These are phyloP conservation scores for Thelonectria olida DNA, from an alignment of 2,329 filamentous ascomycete genomes.

Conservation along the genomic window DNA sequence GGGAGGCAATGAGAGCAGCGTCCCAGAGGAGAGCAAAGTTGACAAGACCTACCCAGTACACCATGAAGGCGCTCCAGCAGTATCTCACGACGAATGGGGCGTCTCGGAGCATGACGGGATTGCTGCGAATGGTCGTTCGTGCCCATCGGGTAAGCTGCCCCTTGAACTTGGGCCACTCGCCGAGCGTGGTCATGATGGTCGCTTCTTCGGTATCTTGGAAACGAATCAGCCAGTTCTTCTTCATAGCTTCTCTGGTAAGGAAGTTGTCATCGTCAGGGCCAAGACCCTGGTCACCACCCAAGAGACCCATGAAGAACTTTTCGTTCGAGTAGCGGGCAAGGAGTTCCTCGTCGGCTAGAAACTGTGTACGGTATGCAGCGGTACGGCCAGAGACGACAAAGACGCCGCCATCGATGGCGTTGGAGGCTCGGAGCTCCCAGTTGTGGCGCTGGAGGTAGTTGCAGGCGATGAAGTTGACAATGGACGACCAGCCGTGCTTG, in stretches of 20 bases:
- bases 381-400: slow-evolving; percentile 68
- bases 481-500: slow-evolving; percentile 40
- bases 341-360: slow-evolving; percentile 57
- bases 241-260: slow-evolving; percentile 62
- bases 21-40: slow-evolving; percentile 68
- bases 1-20: slow-evolving; percentile 47
- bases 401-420: slow-evolving; percentile 65
- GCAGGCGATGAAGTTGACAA: slow-evolving; percentile 66
- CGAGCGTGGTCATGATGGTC: slow-evolving; percentile 62
- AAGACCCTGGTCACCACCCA: slow-evolving; percentile 48
- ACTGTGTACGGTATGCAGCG: slow-evolving; percentile 57
- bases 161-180: slow-evolving; percentile 58
- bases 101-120: slow-evolving; percentile 59
- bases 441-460: slow-evolving; percentile 70
- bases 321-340: slow-evolving; percentile 57
- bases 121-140: slow-evolving; percentile 67
- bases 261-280: slow-evolving; percentile 69
- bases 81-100: slow-evolving; percentile 38
- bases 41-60: slow-evolving; percentile 62
- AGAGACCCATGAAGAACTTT: slow-evolving; percentile 54
- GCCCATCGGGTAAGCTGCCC: slow-evolving; percentile 66
- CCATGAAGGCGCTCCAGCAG: slow-evolving; percentile 62
- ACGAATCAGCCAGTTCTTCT: slow-evolving; percentile 59
- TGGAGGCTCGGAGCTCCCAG: slow-evolving; percentile 66
- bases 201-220: slow-evolving; percentile 62